A percentile compares a stretch with the other conserved stretches of the same genome.
Conservation (phyloP, 1,284 basidiomycete species). For the Moniliella sp. region DNA sequence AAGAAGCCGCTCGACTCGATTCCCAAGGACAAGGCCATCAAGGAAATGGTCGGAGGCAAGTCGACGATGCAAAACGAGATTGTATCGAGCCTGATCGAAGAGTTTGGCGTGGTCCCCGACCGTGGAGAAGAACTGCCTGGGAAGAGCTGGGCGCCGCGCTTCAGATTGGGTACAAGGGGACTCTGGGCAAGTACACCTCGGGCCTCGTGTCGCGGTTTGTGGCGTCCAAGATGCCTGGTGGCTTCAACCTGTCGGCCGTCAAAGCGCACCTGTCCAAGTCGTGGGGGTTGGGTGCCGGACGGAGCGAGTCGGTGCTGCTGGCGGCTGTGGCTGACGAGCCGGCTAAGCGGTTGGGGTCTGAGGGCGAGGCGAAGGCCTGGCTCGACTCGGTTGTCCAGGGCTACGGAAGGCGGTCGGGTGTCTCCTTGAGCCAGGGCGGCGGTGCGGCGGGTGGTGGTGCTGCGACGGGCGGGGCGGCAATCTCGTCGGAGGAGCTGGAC, state of each 20-base stretch:
- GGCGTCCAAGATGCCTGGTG: constrained; percentile 91
- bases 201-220: constrained; percentile 75
- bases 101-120: constrained; percentile 46
- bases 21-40: constrained; percentile 80
- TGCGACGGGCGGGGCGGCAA: constrained; percentile 40
- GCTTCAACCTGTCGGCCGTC: constrained; percentile 84
- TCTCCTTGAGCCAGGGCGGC: constrained; percentile 43
- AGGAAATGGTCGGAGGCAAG: constrained; percentile 92
- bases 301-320: constrained; percentile 73
- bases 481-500: constrained; percentile 93
- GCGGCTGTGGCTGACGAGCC: constrained; percentile 79
- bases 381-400: constrained; percentile 60
- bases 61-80: constrained; percentile 95
- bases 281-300: constrained; percentile 68
- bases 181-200: constrained; percentile 84
- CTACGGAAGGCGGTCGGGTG: constrained; percentile 69
- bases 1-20: constrained; percentile 82
- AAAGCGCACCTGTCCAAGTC: constrained; percentile 40
- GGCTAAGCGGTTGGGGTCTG: constrained; percentile 70
- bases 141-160: constrained; percentile 75
- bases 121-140: constrained; percentile 81
- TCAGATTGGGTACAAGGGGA: constrained; percentile 55
- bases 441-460: constrained; percentile 46
- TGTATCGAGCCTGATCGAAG: constrained; percentile 36
- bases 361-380: constrained; percentile 79